Percentiles rank a stretch among this genome's conserved stretches.
These are phyloP conservation scores for Paracoccidioides brasiliensis DNA, from an alignment of 2,329 filamentous ascomycete genomes.

Conservation along the genomic window DNA sequence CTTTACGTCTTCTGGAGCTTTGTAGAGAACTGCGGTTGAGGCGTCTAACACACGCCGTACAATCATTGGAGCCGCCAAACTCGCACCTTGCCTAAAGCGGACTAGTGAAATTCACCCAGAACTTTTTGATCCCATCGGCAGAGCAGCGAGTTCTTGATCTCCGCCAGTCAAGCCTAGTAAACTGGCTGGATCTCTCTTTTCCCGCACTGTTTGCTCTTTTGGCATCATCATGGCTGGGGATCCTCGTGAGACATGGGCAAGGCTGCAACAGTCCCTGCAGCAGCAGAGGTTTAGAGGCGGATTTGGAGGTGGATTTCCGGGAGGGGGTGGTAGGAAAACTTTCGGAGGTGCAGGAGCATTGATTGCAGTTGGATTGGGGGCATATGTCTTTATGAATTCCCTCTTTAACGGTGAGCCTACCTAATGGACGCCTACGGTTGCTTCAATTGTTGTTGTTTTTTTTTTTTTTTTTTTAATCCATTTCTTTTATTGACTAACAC, in stretches of 20 bases:
- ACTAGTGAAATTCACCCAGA: conserved; percentile 11
- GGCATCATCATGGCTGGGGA: conserved; percentile 35
- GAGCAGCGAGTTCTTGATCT: background rate
- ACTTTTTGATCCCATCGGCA: conserved; percentile 1
- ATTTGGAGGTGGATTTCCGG: conserved; percentile 38
- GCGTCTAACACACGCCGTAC: background rate
- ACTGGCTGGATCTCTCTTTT: background rate
- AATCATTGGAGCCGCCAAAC: background rate
- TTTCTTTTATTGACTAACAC: conserved; percentile 12
- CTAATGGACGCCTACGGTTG: conserved; percentile 5
- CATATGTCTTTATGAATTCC: conserved; percentile 37
- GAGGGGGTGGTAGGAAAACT: conserved; percentile 35
- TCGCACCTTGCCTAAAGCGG: conserved; percentile 6
- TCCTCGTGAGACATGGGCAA: conserved; percentile 53
- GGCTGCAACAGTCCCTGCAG: conserved; percentile 50
- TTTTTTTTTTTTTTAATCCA: no score
- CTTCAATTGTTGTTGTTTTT: no score
- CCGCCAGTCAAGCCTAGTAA: background rate
- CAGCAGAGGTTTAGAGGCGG: conserved; percentile 37
- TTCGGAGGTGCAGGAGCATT: conserved; percentile 42
- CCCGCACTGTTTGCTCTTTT: conserved; percentile 5
- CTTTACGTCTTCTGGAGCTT: no score
- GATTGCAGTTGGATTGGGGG: conserved; percentile 38
- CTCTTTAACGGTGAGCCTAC: conserved; percentile 50
- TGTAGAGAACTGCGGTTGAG: background rate